Evolutionary conservation across 78 protist species (phyloP).

Genomic region (Dictyostelium brefeldianum): DNA sequence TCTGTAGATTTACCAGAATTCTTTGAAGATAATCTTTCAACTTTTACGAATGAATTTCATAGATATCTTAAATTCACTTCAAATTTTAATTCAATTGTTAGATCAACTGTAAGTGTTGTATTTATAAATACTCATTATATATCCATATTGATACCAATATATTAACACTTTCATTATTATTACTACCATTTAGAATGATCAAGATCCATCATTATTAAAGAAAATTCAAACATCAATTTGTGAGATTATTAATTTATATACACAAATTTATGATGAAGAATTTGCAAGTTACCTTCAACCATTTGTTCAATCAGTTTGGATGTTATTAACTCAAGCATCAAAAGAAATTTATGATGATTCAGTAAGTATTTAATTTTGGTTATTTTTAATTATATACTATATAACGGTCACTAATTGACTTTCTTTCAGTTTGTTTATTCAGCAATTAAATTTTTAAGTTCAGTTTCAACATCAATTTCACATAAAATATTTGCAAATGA

Average conservation of each 20-base stretch:
- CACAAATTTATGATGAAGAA: constrained; percentile 86
- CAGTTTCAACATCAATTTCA: constrained; percentile 78
- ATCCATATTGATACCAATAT: not conserved
- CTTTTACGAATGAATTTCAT: constrained; percentile 76
- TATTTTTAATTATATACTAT: not conserved
- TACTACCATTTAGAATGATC: not conserved
- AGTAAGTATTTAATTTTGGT: constrained; percentile 19
- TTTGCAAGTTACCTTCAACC: constrained; percentile 79
- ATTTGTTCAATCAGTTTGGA: constrained; percentile 82
- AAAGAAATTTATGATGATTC: constrained; percentile 52
- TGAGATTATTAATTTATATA: constrained; percentile 67
- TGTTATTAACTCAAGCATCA: constrained; percentile 27
- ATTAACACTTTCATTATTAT: not conserved
- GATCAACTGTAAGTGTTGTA: constrained; percentile 32
- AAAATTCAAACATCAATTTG: constrained; percentile 84
- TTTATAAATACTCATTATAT: no score
- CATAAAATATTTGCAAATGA: constrained; percentile 80
- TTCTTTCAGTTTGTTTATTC: constrained; percentile 76
- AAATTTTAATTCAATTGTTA: not conserved
- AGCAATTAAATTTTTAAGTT: constrained; percentile 89
- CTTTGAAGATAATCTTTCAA: constrained; percentile 90
- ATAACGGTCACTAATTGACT: not conserved
- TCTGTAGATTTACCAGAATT: constrained; percentile 90
- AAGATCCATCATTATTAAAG: constrained; percentile 35
- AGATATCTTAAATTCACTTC: constrained; percentile 6